Conservation (phyloP, 768 basidiomycete species). For the Russula emetica region DNA sequence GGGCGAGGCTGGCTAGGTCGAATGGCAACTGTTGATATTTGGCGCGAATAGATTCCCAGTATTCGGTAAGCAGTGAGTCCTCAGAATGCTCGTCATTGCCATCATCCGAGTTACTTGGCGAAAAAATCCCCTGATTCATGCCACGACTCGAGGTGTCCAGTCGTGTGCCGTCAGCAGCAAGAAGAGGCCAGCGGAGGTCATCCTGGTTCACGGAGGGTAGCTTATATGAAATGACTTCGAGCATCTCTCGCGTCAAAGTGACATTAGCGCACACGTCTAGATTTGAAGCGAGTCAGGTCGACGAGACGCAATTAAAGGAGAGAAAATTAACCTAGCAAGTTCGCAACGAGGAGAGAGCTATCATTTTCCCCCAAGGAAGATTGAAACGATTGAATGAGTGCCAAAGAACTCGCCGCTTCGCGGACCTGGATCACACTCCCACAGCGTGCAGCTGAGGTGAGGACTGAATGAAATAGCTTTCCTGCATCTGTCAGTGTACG, state of each 20-base stretch:
- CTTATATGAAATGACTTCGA: conserved; percentile 76
- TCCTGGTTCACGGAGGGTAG: conserved; percentile 47
- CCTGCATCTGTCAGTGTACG: conserved; percentile 63
- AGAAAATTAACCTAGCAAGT: conserved; percentile 52
- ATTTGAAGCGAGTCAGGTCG: neutral
- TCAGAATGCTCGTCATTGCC: conserved; percentile 40
- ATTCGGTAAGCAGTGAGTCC: conserved; percentile 40
- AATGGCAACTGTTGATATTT: conserved; percentile 50
- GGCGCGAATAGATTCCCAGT: conserved; percentile 57
- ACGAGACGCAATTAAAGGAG: neutral
- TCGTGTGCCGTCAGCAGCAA: conserved; percentile 44
- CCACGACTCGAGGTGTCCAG: conserved; percentile 31
- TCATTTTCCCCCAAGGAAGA: conserved; percentile 65
- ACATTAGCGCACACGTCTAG: conserved; percentile 72
- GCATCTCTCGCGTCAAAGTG: conserved; percentile 79
- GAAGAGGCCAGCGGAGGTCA: conserved; percentile 72
- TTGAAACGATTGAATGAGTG: conserved; percentile 69
- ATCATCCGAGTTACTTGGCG: conserved; percentile 33
- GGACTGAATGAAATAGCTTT: conserved; percentile 60
- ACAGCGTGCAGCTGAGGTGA: conserved; percentile 49
- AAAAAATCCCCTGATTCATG: conserved; percentile 27
- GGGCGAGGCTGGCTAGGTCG: conserved; percentile 41
- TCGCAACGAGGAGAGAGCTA: conserved; percentile 53
- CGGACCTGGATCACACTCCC: conserved; percentile 71
- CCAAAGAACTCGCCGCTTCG: conserved; percentile 66